Evolutionary conservation across 768 basidiomycete species (phyloP), one percentile per base, ranked within the genome.

Genomic region (Phlegmacium glaucopus): DNA sequence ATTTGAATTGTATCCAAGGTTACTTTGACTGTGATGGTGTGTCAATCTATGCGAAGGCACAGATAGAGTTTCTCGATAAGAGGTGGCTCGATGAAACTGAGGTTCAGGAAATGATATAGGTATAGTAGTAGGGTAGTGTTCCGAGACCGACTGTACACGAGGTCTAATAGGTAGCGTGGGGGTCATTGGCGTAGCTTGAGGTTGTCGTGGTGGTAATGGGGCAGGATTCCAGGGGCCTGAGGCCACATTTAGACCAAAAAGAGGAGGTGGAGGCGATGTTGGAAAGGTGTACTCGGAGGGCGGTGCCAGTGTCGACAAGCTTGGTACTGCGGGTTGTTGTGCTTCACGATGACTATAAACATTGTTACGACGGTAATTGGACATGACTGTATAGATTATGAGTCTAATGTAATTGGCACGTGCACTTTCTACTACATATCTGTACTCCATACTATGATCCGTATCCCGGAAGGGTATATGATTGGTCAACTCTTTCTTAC

Each of bases 41-140:
- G 63, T 54, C 10, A 60, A 55, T 8, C 49, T 43, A 12, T 55
- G 56, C 13, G 41, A 43, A 43, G 53, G 61, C 44, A 22, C 22
- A 5, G 52, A 59, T 50, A 49, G 61, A 37, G 45, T 58, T 47
- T 43, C 62, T 51, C 42, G 60, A 54, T 62, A 62, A 10, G 79
- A 80, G 6, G 62, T 54, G 13, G 78, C 71, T 44, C 77, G 75
- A 48, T 74, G 67, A 25, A 80, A 49, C 51, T 77, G 74, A 10
- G 80, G 75, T 39, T 84, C 78, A 18, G 81, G 78, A 50, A 81
- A 78, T 6, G 70, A 50, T 64, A 60, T 49, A 15, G 43, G 37
- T 46, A 28, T 44, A 32, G 41, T 30, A 9, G 37, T 32, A 10
- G 53, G 58, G 7, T 44, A 29, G 18, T 59, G 48, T 11, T 64